phyloP scores from a whole-genome alignment of 176 grass and related monocot genomes.

The Tuctoria greenei region DNA sequence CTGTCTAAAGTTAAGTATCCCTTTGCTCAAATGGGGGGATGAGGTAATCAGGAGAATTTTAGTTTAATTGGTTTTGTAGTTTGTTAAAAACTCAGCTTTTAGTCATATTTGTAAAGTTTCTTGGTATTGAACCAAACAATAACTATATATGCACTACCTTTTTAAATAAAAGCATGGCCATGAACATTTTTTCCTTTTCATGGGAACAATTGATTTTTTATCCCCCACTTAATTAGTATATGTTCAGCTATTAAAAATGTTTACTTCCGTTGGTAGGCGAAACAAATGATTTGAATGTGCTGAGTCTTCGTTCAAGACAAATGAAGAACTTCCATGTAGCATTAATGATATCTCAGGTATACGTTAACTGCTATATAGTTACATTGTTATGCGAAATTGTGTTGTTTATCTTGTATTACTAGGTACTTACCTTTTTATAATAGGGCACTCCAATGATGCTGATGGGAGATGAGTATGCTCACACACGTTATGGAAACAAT shows the following conservation, averaged over 20 bases:
- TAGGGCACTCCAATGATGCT: slow-evolving; percentile 97
- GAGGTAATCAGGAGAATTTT: not conserved
- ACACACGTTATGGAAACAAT: slow-evolving; percentile 97
- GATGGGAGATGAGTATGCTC: slow-evolving; percentile 98
- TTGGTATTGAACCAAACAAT: not conserved
- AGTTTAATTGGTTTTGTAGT: slow-evolving; percentile 26
- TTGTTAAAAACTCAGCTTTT: slow-evolving; percentile 20
- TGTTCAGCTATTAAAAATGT: slow-evolving; percentile 2
- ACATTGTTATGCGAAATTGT: slow-evolving; percentile 2
- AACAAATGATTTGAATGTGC: slow-evolving; percentile 74
- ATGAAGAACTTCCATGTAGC: slow-evolving; percentile 98
- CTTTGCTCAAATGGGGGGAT: not conserved
- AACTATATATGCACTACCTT: slow-evolving; percentile 11
- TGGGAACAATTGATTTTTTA: not conserved
- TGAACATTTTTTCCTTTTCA: not conserved
- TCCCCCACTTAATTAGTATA: slow-evolving; percentile 2
- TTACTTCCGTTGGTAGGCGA: slow-evolving; percentile 54
- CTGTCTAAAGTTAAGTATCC: not conserved
- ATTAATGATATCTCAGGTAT: slow-evolving; percentile 94
- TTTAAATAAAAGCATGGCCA: slow-evolving; percentile 27
- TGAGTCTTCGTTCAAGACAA: slow-evolving; percentile 69
- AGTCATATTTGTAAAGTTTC: not conserved
- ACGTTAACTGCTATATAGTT: not conserved
- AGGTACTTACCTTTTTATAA: slow-evolving; percentile 27
- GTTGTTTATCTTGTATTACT: slow-evolving; percentile 18